Evolutionary conservation across 495 filamentous ascomycete genomes (phyloP), one percentile per base, ranked within the genome.

Genomic region (Neurospora tetrasperma): DNA sequence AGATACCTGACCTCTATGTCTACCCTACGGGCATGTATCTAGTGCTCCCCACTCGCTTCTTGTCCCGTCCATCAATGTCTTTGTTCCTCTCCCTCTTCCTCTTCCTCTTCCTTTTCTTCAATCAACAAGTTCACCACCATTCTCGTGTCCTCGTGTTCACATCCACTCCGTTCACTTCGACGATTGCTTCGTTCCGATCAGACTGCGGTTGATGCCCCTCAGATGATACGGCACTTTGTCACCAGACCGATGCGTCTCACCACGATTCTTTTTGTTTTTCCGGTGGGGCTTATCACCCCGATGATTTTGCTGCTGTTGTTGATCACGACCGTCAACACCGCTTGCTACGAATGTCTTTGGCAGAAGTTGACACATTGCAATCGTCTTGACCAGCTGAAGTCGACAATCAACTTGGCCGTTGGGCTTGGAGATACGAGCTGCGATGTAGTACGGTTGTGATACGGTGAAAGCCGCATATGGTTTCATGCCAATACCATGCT

Each of bases 401-500:
- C 35, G 74, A 71, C 73, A 74, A 76, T 75, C 54, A 62, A 31
- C 54, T 62, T 62, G 54, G 54, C 54, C 27, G 23, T 18, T 62
- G 27, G 54, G 54, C 27, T 42, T 71, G 75, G 42, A 42, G 38
- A 41, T 48, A 69, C 41, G 62, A 70, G 42, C 46, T 69, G 73
- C 71, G 69, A 23, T 42, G 69, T 39, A 5, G 27, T 68, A 62
- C 54, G 54, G 11, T 40, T 42, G 59, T 72, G 48, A 41, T 72
- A 38, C 23, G 18, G 16, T 20, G n/a, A 8, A 46, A 46, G 43
- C 70, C 74, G 73, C 39, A 10, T 69, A 48, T 48, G 71, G 69
- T 41, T 70, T 73, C 79, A 79, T 76, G 73, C 75, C 76, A 78
- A 78, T 76, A 73, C 75, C 76, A 78, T 78, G 73, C 78, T 72